Conservation (phyloP, 139 green algal genomes). For the Chloropicon primus region DNA sequence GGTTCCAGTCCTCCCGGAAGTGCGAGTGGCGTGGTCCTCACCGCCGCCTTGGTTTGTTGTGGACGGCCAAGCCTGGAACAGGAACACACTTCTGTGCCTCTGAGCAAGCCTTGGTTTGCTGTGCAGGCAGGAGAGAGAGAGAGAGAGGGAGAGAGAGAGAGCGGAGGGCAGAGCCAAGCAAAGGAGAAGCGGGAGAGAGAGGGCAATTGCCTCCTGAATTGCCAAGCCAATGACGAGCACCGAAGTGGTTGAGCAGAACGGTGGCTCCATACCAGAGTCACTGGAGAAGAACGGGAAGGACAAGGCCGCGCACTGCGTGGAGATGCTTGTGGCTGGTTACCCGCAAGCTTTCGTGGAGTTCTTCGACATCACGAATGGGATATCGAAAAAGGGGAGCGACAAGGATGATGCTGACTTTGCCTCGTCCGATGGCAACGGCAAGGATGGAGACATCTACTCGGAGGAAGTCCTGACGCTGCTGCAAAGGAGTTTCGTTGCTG, state of each 20-base stretch:
- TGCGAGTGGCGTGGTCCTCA: no score
- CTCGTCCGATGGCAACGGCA: not conserved
- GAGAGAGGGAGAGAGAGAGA: no score
- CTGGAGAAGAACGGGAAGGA: not conserved
- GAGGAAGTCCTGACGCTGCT: conserved; percentile 1
- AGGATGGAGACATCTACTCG: not conserved
- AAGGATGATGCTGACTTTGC: not conserved
- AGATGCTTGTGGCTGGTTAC: conserved; percentile 8
- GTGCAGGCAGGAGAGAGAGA: no score
- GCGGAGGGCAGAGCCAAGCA: no score
- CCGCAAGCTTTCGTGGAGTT: conserved; percentile 4
- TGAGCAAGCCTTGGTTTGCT: no score
- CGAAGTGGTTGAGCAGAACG: not conserved
- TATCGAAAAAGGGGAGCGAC: not conserved
- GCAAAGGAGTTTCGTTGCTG: not conserved
- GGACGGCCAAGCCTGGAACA: no score
- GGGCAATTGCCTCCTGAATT: no score
- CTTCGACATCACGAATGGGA: conserved; percentile 4
- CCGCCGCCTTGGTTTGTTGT: no score
- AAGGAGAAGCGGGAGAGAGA: no score
- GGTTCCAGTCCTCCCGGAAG: no score
- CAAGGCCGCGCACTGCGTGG: not conserved
- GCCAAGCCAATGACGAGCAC: not conserved
- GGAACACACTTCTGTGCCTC: no score
- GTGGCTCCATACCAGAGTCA: not conserved